Conservation (phyloP, 2,329 filamentous ascomycete species). For the Scedosporium apiospermum region DNA sequence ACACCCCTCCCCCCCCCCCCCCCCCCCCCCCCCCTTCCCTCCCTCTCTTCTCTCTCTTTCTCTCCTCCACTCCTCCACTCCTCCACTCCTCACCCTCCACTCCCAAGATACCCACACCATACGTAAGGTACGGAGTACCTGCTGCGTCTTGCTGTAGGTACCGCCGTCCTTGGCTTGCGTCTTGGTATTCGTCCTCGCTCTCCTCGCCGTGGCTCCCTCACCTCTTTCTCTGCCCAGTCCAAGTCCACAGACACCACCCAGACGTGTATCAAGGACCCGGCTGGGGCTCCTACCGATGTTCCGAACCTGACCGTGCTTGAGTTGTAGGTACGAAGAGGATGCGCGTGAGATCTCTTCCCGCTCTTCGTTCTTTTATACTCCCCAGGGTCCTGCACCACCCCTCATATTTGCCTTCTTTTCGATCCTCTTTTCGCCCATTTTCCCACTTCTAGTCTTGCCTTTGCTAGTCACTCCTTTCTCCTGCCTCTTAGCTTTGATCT, state of each 20-base stretch:
- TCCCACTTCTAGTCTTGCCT: conserved; percentile 6
- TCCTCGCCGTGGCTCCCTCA: conserved; percentile 13
- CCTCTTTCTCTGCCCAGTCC: conserved; percentile 10
- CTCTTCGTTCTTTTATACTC: conserved; percentile 41
- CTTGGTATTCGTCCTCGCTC: neutral
- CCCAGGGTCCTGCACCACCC: conserved; percentile 39
- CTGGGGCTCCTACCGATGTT: conserved; percentile 41
- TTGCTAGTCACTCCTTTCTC: conserved; percentile 41
- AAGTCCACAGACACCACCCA: conserved; percentile 22
- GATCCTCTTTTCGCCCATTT: conserved; percentile 23
- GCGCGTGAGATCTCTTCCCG: conserved; percentile 16
- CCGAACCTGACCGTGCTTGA: conserved; percentile 35
- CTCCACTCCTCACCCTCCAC: conserved; percentile 11
- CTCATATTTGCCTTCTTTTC: conserved; percentile 29
- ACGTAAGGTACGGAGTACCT: neutral
- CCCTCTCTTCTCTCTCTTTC: too few species aligned
- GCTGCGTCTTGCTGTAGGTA: neutral
- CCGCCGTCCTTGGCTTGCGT: conserved; percentile 6
- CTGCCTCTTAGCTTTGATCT: conserved; percentile 17
- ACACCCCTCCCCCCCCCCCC: neutral
- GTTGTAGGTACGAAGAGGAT: conserved; percentile 14
- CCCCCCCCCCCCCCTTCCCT: neutral
- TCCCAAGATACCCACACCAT: neutral
- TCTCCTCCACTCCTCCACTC: neutral
- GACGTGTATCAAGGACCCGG: conserved; percentile 39